Conservation (phyloP, 441 rosid species). For the Jatropha podagrica region DNA sequence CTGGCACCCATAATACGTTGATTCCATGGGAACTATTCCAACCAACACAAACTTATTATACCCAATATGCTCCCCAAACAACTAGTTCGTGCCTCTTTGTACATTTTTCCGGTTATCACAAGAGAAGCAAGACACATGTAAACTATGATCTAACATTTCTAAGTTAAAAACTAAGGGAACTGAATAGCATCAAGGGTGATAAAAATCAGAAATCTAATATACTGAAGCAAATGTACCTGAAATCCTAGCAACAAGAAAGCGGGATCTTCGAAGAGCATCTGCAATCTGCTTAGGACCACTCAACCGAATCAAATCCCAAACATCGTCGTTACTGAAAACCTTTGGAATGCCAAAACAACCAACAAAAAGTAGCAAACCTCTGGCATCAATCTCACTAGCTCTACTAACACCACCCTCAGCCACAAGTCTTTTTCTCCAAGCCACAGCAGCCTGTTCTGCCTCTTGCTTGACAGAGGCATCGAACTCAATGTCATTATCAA, state of each 20-base stretch:
- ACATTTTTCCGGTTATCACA: no score
- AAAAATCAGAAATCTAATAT: background rate
- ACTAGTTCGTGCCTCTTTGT: background rate
- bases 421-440: slow-evolving; percentile 65
- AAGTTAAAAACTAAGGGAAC: background rate
- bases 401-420: slow-evolving; percentile 55
- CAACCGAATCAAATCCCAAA: slow-evolving; percentile 52
- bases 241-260: slow-evolving; percentile 39
- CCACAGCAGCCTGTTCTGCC: slow-evolving; percentile 50
- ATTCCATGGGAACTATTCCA: background rate
- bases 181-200: background rate
- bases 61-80: background rate
- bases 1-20: background rate
- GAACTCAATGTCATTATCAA: slow-evolving; percentile 10
- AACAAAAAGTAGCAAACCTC: slow-evolving; percentile 64
- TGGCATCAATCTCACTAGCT: slow-evolving; percentile 54
- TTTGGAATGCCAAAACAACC: slow-evolving; percentile 68
- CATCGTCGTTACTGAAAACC: slow-evolving; percentile 41
- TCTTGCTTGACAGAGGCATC: slow-evolving; percentile 22
- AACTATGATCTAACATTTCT: background rate
- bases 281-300: slow-evolving; percentile 43
- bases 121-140: no score
- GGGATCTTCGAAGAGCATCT: slow-evolving; percentile 48
- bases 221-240: slow-evolving; percentile 41
- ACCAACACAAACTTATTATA: background rate